Percentiles rank a stretch among this genome's conserved stretches.
Conservation (phyloP, 2,329 filamentous ascomycete species). For the Botrytis pseudocinerea region DNA sequence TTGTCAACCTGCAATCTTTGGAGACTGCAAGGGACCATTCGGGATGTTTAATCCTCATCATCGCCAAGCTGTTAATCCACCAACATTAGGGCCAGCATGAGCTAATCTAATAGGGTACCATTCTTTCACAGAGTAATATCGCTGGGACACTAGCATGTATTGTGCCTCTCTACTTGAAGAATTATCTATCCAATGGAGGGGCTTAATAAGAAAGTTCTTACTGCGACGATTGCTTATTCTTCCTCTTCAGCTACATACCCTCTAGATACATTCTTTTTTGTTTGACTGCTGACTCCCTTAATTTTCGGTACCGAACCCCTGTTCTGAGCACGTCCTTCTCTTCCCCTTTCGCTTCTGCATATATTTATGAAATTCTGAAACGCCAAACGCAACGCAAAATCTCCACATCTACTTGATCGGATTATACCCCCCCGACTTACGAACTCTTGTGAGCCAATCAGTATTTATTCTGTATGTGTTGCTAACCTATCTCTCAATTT, state of each 20-base stretch:
- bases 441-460: not conserved
- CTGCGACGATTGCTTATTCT: not conserved
- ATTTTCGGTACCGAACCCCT: constrained; percentile 8
- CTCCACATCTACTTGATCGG: not conserved
- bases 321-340: not conserved
- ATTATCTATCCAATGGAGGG: not conserved
- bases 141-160: not conserved
- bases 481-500: too few species aligned
- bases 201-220: not conserved
- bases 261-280: not conserved
- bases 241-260: not conserved
- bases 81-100: constrained; percentile 8
- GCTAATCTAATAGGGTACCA: constrained; percentile 4
- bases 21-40: not conserved
- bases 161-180: constrained; percentile 1
- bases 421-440: not conserved
- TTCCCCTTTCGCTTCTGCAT: not conserved
- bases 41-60: constrained; percentile 1
- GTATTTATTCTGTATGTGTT: not conserved
- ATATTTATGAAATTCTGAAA: constrained; percentile 2
- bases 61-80: not conserved
- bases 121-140: not conserved
- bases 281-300: not conserved
- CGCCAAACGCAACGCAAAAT: not conserved
- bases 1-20: not conserved